Evolutionary conservation across 2,329 filamentous ascomycete species (phyloP), one percentile per base, ranked within the genome.

Genomic region (Verticillium tricorpus): DNA sequence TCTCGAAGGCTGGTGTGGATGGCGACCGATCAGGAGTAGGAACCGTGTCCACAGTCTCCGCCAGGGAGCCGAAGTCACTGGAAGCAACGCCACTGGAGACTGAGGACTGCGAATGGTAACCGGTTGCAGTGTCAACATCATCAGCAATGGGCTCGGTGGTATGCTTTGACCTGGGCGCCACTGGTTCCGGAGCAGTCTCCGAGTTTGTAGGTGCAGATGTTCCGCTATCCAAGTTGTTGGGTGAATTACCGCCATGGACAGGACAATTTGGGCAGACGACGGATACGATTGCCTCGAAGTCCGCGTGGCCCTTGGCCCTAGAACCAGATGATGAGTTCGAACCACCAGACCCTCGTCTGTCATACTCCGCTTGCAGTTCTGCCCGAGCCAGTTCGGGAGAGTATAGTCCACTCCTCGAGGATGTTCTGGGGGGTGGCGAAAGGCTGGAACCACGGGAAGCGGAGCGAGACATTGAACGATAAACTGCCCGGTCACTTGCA

Each of bases 1-100:
- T 71, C 12, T 71, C 69, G 28, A 70, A 72, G 1, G n/a, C 59
- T 1, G 63, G 67, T 6, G 67, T 67, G 7, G 67, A 60, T 1
- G 67, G 67, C 2, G 67, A 69, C 28, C 62, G 63, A 1, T 66
- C 64, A 9, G 40, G 40, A 12, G 40, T 50, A 11, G 63, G 35
- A 0, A 68, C 62, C 11, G 62, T 64, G 40, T 50, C 40, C 9
- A 50, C 19, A 3, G 40, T 50, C 40, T 50, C 61, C 1, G 61
- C n/a, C 1, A 63, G 34, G 2, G 56, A 61, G 17, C n/a, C n/a
- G 2, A 9, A 40, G 15, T 62, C 56, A 22, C 40, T 60, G 0
- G 37, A 35, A 2, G 35, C 59, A 34, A 14, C 12, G 5, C 19
- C 25, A 1, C 19, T 9, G 2, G 15, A 22, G 14, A 5, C 8